Conservation (phyloP, 2,329 filamentous ascomycete species). For the Aspergillus hortae region DNA sequence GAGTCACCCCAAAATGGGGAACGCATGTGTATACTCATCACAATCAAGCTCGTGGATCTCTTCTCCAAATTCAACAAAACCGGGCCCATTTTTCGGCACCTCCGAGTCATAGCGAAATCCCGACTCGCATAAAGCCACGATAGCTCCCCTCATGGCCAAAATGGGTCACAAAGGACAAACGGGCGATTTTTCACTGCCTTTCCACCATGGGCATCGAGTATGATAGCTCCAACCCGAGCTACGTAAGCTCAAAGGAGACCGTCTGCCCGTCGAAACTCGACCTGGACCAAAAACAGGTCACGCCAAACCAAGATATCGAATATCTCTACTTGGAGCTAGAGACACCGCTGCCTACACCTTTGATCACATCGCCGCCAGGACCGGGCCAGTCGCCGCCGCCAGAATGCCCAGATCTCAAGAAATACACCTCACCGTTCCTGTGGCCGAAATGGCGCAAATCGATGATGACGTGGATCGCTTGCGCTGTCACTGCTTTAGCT, state of each 20-base stretch:
- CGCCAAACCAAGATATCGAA: conserved; percentile 38
- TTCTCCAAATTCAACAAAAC: conserved; percentile 4
- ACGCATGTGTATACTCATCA: neutral
- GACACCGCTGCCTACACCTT: conserved; percentile 52
- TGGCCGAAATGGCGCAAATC: conserved; percentile 70
- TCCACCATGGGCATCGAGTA: neutral
- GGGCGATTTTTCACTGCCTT: too few relatives aligned
- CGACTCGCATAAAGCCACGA: neutral
- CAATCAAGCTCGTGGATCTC: neutral
- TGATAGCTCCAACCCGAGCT: neutral
- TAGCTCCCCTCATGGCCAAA: neutral
- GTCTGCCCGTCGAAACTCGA: neutral
- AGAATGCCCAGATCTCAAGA: conserved; percentile 60
- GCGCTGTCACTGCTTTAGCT: conserved; percentile 69
- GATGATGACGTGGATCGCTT: conserved; percentile 69
- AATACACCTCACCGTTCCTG: conserved; percentile 66
- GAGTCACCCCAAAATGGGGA: too few relatives aligned
- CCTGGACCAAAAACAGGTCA: neutral
- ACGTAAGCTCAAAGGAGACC: conserved; percentile 4
- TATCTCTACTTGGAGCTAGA: conserved; percentile 62
- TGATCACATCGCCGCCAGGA: conserved; percentile 27
- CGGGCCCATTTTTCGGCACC: neutral
- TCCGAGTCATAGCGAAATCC: neutral
- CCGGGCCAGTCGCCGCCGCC: conserved; percentile 44
- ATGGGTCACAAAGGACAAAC: neutral